Base-by-base conservation (phyloP, 2,329 filamentous ascomycete species). In the Diaporthe ampelina region DNA sequence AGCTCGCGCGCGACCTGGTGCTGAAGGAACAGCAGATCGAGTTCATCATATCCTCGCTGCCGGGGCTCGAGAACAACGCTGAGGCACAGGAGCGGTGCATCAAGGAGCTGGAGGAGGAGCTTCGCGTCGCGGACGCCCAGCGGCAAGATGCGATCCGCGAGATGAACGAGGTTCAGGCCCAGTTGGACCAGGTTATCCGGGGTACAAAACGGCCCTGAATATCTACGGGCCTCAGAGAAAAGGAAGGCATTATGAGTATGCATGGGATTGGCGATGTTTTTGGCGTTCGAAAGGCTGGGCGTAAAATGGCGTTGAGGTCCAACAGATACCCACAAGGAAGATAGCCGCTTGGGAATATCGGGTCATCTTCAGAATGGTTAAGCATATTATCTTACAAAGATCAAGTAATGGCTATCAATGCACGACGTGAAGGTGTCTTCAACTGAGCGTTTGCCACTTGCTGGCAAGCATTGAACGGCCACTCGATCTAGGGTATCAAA, bases 11-110 rank as follows among this genome's bases (percentile, higher is more conserved):
- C 76, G 94, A 96, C 81, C 86, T 97, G 35, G 92, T 96, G 74
- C 82, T 94, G 74, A 95, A 95, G 80, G 93, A 95, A 79, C 94
- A 95, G 84, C 93, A 96, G 84, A 95, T 97, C 76, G 94, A 97
- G 82, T 87, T 90, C 58, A 85, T 97, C 63, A 94, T 96, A 74
- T 93, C 91, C 21, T 90, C 89, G 29, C 86, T 97, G 2, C 94
- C 94, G 0, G 94, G 94, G 0, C 85, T 97, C 29, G 93, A 94
- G 58, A 94, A 92, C 76, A 96, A 93, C 79, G 93, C 96, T 81
- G 87, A 89, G 76, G 93, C 95, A 79, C 94, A 97, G 82, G 89
- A 94, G 80, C 87, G 89, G 77, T 89, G 90, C 73, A 91, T 94
- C 74, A 88, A 86, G 78, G 90, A 91, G 74, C 82, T 94, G 29